A percentile compares a stretch with the other conserved stretches of the same genome.
These are phyloP conservation scores for Epichloe hybrida DNA, from an alignment of 2,329 filamentous ascomycete species.

Conservation along the genomic window DNA sequence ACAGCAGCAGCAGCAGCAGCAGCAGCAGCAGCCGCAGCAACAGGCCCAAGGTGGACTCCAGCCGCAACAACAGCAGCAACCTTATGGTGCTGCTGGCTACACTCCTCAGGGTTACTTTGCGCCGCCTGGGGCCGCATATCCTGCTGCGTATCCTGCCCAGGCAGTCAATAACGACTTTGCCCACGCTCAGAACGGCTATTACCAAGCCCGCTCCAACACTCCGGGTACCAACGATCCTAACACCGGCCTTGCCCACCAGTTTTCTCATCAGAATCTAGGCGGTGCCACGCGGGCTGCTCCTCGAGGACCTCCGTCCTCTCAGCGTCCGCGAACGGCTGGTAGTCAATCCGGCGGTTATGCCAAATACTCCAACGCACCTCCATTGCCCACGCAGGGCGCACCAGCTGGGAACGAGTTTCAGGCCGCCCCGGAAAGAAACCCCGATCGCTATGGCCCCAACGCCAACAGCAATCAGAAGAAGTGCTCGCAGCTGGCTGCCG, in stretches of 20 bases:
- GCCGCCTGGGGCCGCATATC: slow-evolving; percentile 46
- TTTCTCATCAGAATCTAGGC: slow-evolving; percentile 89
- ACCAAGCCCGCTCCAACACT: slow-evolving; percentile 41
- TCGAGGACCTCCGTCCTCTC: slow-evolving; percentile 53
- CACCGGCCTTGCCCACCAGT: slow-evolving; percentile 85
- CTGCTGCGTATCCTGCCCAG: slow-evolving; percentile 26
- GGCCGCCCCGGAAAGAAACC: slow-evolving; percentile 71
- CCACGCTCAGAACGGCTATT: slow-evolving; percentile 28
- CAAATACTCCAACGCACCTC: slow-evolving; percentile 47
- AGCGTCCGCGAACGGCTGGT: slow-evolving; percentile 76
- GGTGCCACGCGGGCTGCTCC: slow-evolving; percentile 53
- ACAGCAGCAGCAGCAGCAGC: slow-evolving; percentile 17
- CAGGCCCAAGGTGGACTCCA: slow-evolving; percentile 25
- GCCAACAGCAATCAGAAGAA: slow-evolving; percentile 59
- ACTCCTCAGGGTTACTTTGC: slow-evolving; percentile 43
- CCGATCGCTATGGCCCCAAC: slow-evolving; percentile 43
- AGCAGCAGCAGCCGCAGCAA: slow-evolving; percentile 25
- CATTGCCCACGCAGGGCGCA: slow-evolving; percentile 46
- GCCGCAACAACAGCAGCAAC: slow-evolving; percentile 27
- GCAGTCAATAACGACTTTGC: slow-evolving; percentile 34
- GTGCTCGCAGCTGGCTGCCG: slow-evolving; percentile 58
- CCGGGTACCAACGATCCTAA: slow-evolving; percentile 66
- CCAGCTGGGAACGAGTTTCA: slow-evolving; percentile 60
- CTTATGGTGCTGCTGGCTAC: slow-evolving; percentile 32
- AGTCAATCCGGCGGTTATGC: slow-evolving; percentile 52